Evolutionary conservation across 331 rosid genomes (phyloP).

Genomic region (Malus hybrid): DNA sequence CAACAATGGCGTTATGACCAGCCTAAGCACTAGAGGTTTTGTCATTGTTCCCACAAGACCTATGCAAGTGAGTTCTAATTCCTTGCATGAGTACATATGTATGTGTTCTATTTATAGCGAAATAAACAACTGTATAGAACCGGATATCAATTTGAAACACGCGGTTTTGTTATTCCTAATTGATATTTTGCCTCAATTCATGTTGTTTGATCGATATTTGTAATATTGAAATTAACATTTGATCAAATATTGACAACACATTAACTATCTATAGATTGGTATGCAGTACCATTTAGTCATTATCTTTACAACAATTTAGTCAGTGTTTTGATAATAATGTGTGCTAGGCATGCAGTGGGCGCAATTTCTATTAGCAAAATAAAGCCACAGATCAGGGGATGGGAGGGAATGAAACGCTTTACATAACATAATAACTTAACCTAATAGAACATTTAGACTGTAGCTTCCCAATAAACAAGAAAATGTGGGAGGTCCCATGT

Average conservation of each 20-base stretch:
- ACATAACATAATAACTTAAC: too few relatives aligned
- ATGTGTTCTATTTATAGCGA: not conserved
- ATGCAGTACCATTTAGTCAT: not conserved
- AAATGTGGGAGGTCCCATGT: too few relatives aligned
- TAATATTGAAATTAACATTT: too few relatives aligned
- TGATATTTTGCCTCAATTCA: too few relatives aligned
- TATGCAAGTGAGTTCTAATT: constrained; percentile 27
- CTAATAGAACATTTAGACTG: too few relatives aligned
- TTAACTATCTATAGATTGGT: not conserved
- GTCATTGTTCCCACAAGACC: constrained; percentile 25
- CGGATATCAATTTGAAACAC: not conserved
- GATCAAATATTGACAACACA: not conserved
- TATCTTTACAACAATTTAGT: not conserved
- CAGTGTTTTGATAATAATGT: too few relatives aligned
- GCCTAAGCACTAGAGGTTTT: constrained; percentile 10
- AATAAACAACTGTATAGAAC: too few relatives aligned
- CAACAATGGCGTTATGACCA: not conserved
- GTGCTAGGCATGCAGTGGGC: not conserved
- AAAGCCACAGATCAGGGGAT: too few relatives aligned
- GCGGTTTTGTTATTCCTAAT: too few relatives aligned
- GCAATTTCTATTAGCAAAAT: not conserved
- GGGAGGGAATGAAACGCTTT: too few relatives aligned
- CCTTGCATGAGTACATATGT: not conserved
- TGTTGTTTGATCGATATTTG: too few relatives aligned
- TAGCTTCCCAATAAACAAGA: too few relatives aligned